Conservation (phyloP, 31 red algal genomes). For the Asparagopsis taxiformis region DNA sequence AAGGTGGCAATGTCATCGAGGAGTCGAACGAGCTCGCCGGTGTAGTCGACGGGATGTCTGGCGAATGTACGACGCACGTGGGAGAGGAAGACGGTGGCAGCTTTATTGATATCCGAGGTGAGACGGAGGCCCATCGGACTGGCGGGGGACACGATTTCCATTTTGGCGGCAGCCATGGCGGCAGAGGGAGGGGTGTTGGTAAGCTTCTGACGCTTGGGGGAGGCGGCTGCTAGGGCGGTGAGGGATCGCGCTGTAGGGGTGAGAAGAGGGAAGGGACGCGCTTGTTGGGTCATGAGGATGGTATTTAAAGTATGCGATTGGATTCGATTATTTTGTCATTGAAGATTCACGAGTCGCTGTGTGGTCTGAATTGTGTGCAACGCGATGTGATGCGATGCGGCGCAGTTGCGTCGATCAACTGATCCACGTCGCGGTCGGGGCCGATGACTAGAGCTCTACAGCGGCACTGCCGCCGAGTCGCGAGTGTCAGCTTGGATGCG, state of each 20-base stretch:
- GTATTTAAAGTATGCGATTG: too few relatives aligned
- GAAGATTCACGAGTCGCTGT: too few relatives aligned
- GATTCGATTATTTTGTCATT: too few relatives aligned
- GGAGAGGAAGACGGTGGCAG: slow-evolving; percentile 90
- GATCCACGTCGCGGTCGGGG: too few relatives aligned
- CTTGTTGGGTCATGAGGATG: slow-evolving; percentile 28
- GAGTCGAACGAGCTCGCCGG: slow-evolving; percentile 94
- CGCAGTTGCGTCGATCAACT: too few relatives aligned
- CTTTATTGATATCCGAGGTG: slow-evolving; percentile 65
- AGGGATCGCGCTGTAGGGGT: slow-evolving; percentile 50
- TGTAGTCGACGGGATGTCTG: slow-evolving; percentile 78
- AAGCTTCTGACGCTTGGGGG: slow-evolving; percentile 35
- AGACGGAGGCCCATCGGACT: slow-evolving; percentile 72
- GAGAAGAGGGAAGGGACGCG: slow-evolving; percentile 33
- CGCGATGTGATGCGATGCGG: too few relatives aligned
- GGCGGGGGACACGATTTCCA: slow-evolving; percentile 81
- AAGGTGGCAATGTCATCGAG: slow-evolving; percentile 93
- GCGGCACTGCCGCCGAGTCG: too few relatives aligned
- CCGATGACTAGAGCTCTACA: too few relatives aligned
- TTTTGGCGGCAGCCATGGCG: slow-evolving; percentile 40
- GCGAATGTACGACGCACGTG: slow-evolving; percentile 90
- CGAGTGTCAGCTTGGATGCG: too few relatives aligned
- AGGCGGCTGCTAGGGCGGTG: not conserved
- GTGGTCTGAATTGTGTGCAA: too few relatives aligned
- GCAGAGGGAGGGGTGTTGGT: slow-evolving; percentile 8